Base-by-base conservation (phyloP, 352 stramenopile genomes). In the Globisporangium lucens region DNA sequence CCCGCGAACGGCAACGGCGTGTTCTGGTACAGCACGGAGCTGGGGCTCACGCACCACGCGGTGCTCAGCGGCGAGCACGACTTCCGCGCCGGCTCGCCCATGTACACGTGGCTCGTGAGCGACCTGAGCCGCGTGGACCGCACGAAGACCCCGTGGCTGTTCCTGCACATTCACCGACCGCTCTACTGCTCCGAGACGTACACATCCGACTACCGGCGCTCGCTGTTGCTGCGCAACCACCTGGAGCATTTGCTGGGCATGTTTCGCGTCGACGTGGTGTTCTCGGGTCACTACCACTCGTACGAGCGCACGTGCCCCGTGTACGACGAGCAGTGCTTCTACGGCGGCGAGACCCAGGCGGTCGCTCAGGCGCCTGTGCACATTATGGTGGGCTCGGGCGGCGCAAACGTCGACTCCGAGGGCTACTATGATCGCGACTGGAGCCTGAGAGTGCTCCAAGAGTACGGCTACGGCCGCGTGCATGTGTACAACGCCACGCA, bases 301-400 rank as follows among this genome's bases (percentile, higher is more conserved):
- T 90, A 90, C 62, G 82, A 89, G 56, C 80, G 80, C 56, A 89
- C 80, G 13, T 87, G 77, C 29, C 69, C 80, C 5, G 80, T 90
- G 33, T 86, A 84, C 64, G 72, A 80, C 24, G 71, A 80, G 53
- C 68, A 69, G n/a, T 85, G 78, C 47, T 72, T 72, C 30, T 51
- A 49, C 24, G 67, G 47, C 24, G 67, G 47, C 10, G 77, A 74
- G 15, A 59, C 38, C 2, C 24, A 13, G 27, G 46, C 52, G 5
- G 75, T 78, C 56, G 77, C 75, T 1, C 74, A 82, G 56, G 82
- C 77, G 1, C 78, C 79, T 3, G 75, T 86, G 13, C 79, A 90
- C 65, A 69, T 87, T 46, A 83, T 83, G 71, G 70, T 90, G 22
- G 82, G 79, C 3, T 81, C 82, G 20, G 78, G 70, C 17, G 81